These are phyloP conservation scores for Gelatoporia subvermispora DNA, from an alignment of 768 basidiomycete species.

Conservation along the genomic window DNA sequence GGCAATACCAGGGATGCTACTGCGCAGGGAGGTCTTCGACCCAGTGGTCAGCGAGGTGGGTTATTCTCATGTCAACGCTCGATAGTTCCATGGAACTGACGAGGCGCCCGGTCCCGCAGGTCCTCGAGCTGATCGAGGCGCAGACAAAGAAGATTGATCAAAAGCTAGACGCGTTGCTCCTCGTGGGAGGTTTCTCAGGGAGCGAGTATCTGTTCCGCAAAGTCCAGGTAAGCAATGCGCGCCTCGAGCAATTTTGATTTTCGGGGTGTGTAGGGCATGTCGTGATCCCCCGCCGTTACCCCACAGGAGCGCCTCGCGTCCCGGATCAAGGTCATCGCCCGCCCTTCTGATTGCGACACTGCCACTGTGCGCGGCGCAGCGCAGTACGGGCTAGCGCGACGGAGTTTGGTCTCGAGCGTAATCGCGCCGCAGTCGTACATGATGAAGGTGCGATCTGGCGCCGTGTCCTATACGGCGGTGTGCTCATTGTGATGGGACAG, in stretches of 20 bases:
- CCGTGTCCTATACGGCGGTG: not conserved
- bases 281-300: not conserved
- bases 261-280: not conserved
- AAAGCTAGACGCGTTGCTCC: conserved; percentile 74
- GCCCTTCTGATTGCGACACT: conserved; percentile 84
- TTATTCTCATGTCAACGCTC: not conserved
- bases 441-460: conserved; percentile 56
- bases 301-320: conserved; percentile 59
- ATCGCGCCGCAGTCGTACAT: conserved; percentile 82
- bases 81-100: conserved; percentile 2
- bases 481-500: conserved; percentile 29
- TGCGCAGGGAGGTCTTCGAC: conserved; percentile 83
- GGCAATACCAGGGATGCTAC: conserved; percentile 71
- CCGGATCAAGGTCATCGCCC: conserved; percentile 69
- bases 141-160: conserved; percentile 66
- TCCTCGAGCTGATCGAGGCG: conserved; percentile 72
- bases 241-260: not conserved
- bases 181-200: conserved; percentile 87
- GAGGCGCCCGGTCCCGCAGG: conserved; percentile 37
- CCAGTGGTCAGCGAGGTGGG: conserved; percentile 76
- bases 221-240: conserved; percentile 52
- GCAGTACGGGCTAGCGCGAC: conserved; percentile 74
- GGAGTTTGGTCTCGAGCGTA: conserved; percentile 73
- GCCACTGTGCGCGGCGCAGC: conserved; percentile 88
- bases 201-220: conserved; percentile 80